Percentiles rank a stretch among this genome's conserved stretches.
These are phyloP conservation scores for Eucalyptus regnans DNA, from an alignment of 345 rosid genomes.

Conservation along the genomic window DNA sequence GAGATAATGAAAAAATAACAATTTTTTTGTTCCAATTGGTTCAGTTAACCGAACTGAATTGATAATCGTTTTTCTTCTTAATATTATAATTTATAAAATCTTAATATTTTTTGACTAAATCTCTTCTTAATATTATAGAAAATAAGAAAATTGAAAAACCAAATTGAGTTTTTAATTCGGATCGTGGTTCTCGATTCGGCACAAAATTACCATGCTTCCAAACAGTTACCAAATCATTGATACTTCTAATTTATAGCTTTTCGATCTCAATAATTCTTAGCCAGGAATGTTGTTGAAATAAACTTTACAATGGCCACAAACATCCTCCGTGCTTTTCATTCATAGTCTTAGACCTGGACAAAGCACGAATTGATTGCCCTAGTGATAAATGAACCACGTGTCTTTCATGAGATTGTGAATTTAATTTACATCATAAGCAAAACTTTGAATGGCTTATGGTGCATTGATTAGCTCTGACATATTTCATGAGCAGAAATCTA, in stretches of 20 bases:
- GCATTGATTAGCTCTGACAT: fast-evolving
- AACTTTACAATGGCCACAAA: neutral
- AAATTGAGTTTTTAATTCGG: fast-evolving
- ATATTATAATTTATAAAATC: too few species aligned
- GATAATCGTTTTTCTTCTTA: too few species aligned
- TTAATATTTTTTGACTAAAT: too few species aligned
- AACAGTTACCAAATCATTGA: too few species aligned
- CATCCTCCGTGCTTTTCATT: neutral
- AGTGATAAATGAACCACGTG: neutral
- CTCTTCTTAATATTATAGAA: too few species aligned
- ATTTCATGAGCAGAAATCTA: neutral
- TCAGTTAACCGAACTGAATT: neutral
- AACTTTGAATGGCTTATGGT: neutral
- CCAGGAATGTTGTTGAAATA: neutral
- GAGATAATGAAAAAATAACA: too few species aligned
- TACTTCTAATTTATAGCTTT: neutral
- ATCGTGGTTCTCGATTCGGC: fast-evolving
- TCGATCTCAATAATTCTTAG: neutral
- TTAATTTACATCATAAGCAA: neutral
- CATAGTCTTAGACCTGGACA: neutral
- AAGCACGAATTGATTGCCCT: neutral
- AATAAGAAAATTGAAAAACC: too few species aligned
- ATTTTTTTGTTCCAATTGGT: too few species aligned
- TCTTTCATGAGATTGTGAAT: neutral
- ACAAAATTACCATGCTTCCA: fast-evolving